Evolutionary conservation across 768 basidiomycete species (phyloP), one percentile per base, ranked within the genome.

Genomic region (Boletus rubescentipes): DNA sequence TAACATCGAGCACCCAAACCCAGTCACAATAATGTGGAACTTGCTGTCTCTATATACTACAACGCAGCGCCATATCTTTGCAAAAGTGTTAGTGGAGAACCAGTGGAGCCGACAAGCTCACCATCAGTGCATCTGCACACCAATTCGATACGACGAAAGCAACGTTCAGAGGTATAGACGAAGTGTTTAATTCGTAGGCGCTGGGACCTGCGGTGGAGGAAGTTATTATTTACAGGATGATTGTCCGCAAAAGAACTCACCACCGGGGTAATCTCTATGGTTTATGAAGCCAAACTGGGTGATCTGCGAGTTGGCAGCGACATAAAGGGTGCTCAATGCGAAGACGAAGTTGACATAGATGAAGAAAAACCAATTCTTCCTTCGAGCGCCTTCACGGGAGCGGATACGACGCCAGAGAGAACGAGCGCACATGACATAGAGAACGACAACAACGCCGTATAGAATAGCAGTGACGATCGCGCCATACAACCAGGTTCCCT

Each of bases 31-130:
- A 9, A 10, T 7, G 46, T 65, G 56, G 14, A 63, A 56, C 32
- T 10, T 60, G 55, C 66, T 67, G 38, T 70, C 65, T 60, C 52
- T 62, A 52, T 70, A 70, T 23, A 70, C 68, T 39, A 70, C 65
- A 12, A 67, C 53, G 42, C 68, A 72, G 10, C 69, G 66, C 69
- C 69, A 70, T 53, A 70, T 58, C 69, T 70, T n/a, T 49, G 35
- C 0, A 18, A 10, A 26, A 31, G 14, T 10, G 44, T 65, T 10
- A 35, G 39, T 18, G 35, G 21, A 30, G 16, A 23, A 31, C 30
- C 23, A 21, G 34, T 10, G 16, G 20, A 32, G 4, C 2, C 23
- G 30, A 34, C 10, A 47, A 2, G 15, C 61, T 56, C 34, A 70
- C 70, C 70, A 70, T 70, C 5, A 70, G 46, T 9, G 58, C 49